These are phyloP conservation scores for Paraglomus occultum DNA, from an alignment of 192 early-diverging fungal species.

Conservation along the genomic window DNA sequence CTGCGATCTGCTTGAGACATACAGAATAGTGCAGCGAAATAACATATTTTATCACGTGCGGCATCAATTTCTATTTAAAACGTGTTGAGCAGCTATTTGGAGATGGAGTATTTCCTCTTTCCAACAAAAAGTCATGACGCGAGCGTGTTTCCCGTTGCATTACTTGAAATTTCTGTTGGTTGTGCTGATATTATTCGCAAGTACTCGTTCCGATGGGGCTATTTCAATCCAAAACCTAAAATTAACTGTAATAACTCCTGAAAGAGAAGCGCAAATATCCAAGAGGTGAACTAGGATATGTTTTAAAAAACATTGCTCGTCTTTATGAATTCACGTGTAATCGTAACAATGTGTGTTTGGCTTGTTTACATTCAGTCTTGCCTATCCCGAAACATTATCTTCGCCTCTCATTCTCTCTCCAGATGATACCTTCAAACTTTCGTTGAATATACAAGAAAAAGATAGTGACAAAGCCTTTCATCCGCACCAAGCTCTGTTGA, in stretches of 20 bases:
- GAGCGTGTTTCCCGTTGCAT: too few species aligned
- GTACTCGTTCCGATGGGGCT: too few species aligned
- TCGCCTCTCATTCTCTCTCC: background rate
- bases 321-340: background rate
- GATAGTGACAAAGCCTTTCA: background rate
- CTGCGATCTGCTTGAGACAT: too few species aligned
- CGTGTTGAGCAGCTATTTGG: too few species aligned
- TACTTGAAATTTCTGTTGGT: too few species aligned
- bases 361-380: background rate
- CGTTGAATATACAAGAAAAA: constrained; percentile 17
- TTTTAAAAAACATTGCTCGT: background rate
- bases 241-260: background rate
- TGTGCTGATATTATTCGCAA: too few species aligned
- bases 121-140: too few species aligned
- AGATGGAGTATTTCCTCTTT: too few species aligned
- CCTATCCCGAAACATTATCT: constrained; percentile 19
- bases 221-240: background rate
- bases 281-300: background rate
- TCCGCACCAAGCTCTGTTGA: constrained; percentile 32
- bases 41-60: too few species aligned
- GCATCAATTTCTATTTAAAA: too few species aligned
- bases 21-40: too few species aligned
- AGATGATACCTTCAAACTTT: constrained; percentile 26
- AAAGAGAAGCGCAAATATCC: background rate
- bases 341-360: background rate